Evolutionary conservation across 73 alveolate genomes (phyloP).

Genomic region (Uronychia setigera): DNA sequence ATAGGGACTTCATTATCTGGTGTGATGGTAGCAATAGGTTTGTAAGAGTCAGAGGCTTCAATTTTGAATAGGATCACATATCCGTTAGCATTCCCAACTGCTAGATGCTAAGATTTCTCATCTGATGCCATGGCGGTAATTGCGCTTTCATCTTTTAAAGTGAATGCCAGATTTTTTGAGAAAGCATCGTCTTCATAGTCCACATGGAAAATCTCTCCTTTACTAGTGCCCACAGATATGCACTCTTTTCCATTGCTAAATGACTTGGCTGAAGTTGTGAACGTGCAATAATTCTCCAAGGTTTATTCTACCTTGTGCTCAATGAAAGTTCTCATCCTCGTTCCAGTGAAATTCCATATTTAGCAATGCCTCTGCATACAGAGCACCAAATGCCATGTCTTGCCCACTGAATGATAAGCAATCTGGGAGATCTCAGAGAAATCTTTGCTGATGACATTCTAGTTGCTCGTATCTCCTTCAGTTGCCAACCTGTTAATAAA

Average conservation of each 20-base stretch:
- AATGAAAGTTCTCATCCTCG: conserved; percentile 21
- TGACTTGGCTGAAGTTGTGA: conserved; percentile 32
- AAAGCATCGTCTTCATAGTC: conserved; percentile 15
- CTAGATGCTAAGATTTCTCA: conserved; percentile 29
- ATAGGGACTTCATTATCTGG: conserved; percentile 52
- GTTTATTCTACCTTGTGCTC: conserved; percentile 54
- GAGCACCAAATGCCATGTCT: conserved; percentile 50
- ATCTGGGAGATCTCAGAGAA: conserved; percentile 22
- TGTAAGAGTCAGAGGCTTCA: conserved; percentile 27
- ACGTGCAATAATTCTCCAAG: conserved; percentile 13
- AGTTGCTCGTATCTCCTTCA: conserved; percentile 15
- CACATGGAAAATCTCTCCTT: conserved; percentile 48
- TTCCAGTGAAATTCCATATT: conserved; percentile 55
- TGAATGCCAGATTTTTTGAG: conserved; percentile 17
- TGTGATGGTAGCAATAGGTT: conserved; percentile 25
- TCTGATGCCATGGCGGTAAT: conserved; percentile 57
- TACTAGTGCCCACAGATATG: conserved; percentile 50
- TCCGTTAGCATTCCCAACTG: conserved; percentile 61
- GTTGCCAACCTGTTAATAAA: neutral
- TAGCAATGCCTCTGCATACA: conserved; percentile 37
- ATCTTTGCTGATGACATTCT: conserved; percentile 40
- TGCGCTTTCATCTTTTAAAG: conserved; percentile 43
- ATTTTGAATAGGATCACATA: conserved; percentile 35
- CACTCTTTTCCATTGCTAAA: conserved; percentile 32
- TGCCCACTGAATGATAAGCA: conserved; percentile 1